Evolutionary conservation across 345 rosid species (phyloP), one percentile per base, ranked within the genome.

Genomic region (Bruguiera sexangula): DNA sequence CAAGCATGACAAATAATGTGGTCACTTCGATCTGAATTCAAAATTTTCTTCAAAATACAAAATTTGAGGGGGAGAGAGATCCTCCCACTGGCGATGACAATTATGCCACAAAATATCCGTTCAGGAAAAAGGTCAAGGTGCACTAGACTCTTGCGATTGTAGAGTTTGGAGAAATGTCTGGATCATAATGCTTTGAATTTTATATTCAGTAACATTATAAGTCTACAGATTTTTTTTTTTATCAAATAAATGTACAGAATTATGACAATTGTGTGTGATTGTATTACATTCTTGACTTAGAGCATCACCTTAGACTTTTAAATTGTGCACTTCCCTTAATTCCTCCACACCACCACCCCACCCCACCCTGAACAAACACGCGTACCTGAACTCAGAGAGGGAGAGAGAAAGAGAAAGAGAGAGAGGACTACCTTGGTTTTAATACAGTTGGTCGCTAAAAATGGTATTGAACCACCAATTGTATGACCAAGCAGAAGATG

Each of bases 401-500:
- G 37, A 66, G 52, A 53, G 22, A 56, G 63, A 58, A 24, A 61
- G 2, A 31, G 43, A 5, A 5, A 32, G 34, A 5, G 36, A 6
- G 34, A 4, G 29, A 1, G 36, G 36, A 34, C 10, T 57, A 66
- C 66, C 48, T 62, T 24, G 32, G 15, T 19, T 22, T 55, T 19
- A 56, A 29, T 26, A 68, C 36, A 32, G 51, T 8, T 34, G 32
- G 53, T 32, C 52, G 68, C 34, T 60, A 27, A 69, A 66, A 72
- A 88, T 88, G 96, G 88, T 85, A 32, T 67, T 72, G 76, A 79
- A 78, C 68, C 68, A 80, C 66, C 68, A 69, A 11, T 65, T 78
- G 36, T 72, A 69, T 73, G 97, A 88, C 6, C 63, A 81, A 6
- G 73, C 53, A 24, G 98, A 89, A 55, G 98, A 91, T 19, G 98